phyloP scores from a whole-genome alignment of 1,284 basidiomycete genomes.

The Cerioporus squamosus region DNA sequence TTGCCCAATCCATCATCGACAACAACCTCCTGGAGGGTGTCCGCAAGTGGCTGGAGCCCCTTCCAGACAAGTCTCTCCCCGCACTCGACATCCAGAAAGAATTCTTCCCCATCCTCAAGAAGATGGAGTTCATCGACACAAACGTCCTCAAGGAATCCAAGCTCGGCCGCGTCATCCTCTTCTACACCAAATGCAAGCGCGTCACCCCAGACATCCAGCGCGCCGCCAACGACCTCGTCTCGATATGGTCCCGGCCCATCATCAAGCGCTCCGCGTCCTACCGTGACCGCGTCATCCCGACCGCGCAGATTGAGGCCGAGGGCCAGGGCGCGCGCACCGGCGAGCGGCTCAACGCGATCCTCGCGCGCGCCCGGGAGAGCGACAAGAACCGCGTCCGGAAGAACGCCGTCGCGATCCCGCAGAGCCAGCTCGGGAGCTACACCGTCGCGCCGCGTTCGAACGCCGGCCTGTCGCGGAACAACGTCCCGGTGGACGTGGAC shows the following conservation, averaged over 20 bases:
- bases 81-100: constrained; percentile 96
- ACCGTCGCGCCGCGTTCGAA: constrained; percentile 71
- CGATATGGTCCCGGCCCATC: constrained; percentile 92
- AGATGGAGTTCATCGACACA: constrained; percentile 93
- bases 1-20: constrained; percentile 93
- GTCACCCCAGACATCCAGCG: constrained; percentile 84
- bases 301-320: constrained; percentile 40
- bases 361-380: constrained; percentile 67
- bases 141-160: constrained; percentile 90
- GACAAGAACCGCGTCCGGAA: constrained; percentile 71
- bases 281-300: constrained; percentile 73
- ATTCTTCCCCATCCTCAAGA: constrained; percentile 83
- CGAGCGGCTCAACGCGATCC: constrained; percentile 70
- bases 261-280: constrained; percentile 90
- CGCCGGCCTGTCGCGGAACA: constrained; percentile 50
- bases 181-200: constrained; percentile 94
- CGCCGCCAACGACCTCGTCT: constrained; percentile 86
- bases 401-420: constrained; percentile 81
- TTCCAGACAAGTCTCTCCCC: constrained; percentile 91
- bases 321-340: constrained; percentile 44
- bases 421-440: constrained; percentile 70
- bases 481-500: constrained; percentile 67
- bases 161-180: constrained; percentile 91
- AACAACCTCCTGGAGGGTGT: constrained; percentile 95
- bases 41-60: constrained; percentile 91